Conservation (phyloP, 495 filamentous ascomycete genomes). For the Podospora pseudocomata region DNA sequence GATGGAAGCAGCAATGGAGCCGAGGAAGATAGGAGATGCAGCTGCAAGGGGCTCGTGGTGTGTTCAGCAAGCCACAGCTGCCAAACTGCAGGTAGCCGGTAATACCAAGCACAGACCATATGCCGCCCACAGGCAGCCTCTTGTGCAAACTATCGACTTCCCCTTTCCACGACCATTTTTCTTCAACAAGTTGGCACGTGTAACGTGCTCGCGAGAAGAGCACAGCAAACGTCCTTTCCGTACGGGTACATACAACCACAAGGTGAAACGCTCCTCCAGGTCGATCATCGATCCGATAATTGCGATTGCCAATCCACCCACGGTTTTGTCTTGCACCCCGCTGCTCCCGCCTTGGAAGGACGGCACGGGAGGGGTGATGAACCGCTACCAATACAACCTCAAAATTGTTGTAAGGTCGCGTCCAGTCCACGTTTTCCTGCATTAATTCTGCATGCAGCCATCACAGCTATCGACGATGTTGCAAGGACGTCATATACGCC, state of each 20-base stretch:
- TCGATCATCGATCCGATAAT: slow-evolving; percentile 1
- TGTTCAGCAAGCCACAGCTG: neutral
- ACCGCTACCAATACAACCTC: slow-evolving; percentile 1
- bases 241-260: neutral
- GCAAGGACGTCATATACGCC: slow-evolving; percentile 12
- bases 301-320: neutral
- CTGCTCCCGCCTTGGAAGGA: slow-evolving; percentile 1
- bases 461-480: neutral
- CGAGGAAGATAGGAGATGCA: neutral
- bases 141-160: neutral
- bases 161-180: neutral
- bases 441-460: neutral
- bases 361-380: neutral
- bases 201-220: neutral
- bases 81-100: neutral
- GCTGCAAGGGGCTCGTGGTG: neutral
- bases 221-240: neutral
- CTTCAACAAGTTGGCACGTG: neutral
- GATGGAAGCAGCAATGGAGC: neutral
- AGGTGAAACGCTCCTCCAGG: neutral
- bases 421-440: no score
- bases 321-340: slow-evolving; percentile 1
- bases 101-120: neutral
- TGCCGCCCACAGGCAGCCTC: neutral
- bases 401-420: neutral